Base-by-base conservation (phyloP, 495 filamentous ascomycete genomes). In the Penicillium silybi region DNA sequence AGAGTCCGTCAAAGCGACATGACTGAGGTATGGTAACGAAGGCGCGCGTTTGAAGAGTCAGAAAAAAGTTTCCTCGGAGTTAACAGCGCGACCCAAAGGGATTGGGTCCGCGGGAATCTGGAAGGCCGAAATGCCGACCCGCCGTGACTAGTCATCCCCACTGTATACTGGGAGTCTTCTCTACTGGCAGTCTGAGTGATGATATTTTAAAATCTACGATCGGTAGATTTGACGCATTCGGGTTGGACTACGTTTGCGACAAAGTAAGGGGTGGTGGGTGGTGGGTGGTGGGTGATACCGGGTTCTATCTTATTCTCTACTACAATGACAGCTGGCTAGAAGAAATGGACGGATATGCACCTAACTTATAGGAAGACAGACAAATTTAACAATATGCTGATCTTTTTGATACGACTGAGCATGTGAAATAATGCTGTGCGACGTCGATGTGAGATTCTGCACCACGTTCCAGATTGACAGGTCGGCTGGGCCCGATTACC, bases 71-170 rank as follows among this genome's bases (percentile, higher is more conserved):
- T 43, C 17, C 35, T 38, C 48, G 53, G 44, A 42, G 27, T 52
- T 51, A 51, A 13, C 19, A 45, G 41, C 35, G 32, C 26, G 16
- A 8, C 1, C 42, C 53, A 13, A 43, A 52, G 18, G 17, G 39
- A 25, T 6, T 48, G 27, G 50, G n/a, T 7, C 7, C 9, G n/a
- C 48, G 53, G 53, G 34, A 34, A 22, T 50, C 48, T 11, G 44
- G 39, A 37, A 17, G 13, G 15, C 53, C 53, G 53, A 56, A 52
- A 27, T 20, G 16, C 53, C 53, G 53, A 56, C 32, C 39, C 1
- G 29, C 29, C 26, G 26, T 10, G 26, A 29, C 26, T 29, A n/a
- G n/a, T n/a, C n/a, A 29, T 29, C 7, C 26, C 26, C 26, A 8
- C 26, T 29, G 7, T 1, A 29, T 29, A 29, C 26, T 29, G 11